These are phyloP conservation scores for Carex littledalei DNA, from an alignment of 176 grass and related monocot species.

Conservation along the genomic window DNA sequence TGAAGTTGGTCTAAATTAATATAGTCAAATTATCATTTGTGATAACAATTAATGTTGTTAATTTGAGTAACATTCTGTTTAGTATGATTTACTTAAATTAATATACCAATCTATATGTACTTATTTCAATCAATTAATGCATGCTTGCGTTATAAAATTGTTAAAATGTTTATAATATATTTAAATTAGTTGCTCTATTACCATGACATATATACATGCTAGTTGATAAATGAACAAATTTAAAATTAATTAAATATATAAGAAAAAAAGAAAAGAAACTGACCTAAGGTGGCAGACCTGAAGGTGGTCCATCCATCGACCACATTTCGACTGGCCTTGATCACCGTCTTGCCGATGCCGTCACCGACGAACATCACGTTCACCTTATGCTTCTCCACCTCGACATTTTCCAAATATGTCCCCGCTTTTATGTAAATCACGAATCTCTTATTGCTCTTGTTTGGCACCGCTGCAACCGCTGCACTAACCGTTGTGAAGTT, in stretches of 20 bases:
- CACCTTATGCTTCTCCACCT: slow-evolving; percentile 49
- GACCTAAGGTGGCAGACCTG: slow-evolving; percentile 79
- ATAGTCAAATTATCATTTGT: too few relatives aligned
- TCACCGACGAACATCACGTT: slow-evolving; percentile 91
- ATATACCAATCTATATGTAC: neutral
- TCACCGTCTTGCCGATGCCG: slow-evolving; percentile 84
- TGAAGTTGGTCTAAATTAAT: too few relatives aligned
- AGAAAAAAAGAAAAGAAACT: slow-evolving; percentile 3
- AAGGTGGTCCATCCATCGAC: slow-evolving; percentile 87
- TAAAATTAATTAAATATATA: neutral
- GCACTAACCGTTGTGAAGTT: slow-evolving; percentile 50
- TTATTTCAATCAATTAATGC: neutral
- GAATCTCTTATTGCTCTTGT: slow-evolving; percentile 35
- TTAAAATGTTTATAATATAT: neutral
- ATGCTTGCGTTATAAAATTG: neutral
- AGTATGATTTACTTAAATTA: too few relatives aligned
- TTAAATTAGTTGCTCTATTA: neutral
- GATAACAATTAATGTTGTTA: neutral
- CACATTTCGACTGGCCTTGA: slow-evolving; percentile 83
- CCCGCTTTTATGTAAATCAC: slow-evolving; percentile 93
- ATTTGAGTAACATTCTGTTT: too few relatives aligned
- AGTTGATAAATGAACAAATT: too few relatives aligned
- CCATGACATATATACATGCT: neutral
- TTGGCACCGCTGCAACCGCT: slow-evolving; percentile 69
- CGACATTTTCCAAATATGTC: slow-evolving; percentile 86